phyloP scores from a whole-genome alignment of 2,329 filamentous ascomycete genomes.

The Lachnellula subtilissima region DNA sequence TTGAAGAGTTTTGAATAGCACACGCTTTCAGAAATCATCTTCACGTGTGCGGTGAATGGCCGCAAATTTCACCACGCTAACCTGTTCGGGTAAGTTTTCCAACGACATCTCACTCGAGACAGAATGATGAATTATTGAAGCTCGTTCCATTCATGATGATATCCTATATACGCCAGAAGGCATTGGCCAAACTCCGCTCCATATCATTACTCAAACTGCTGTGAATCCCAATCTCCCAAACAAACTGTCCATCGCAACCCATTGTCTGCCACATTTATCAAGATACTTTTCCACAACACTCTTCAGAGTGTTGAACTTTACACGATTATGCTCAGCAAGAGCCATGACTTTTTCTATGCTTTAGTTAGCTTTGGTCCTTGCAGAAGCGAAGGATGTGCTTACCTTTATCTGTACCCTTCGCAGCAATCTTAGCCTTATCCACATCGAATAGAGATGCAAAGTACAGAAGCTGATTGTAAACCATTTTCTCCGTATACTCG shows the following conservation, averaged over 20 bases:
- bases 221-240: conserved; percentile 64
- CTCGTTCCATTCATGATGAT: conserved; percentile 21
- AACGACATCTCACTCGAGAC: background rate
- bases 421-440: conserved; percentile 64
- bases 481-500: conserved; percentile 79
- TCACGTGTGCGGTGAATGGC: conserved; percentile 5
- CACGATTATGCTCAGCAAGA: conserved; percentile 77
- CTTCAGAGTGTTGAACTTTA: conserved; percentile 71
- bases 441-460: conserved; percentile 82
- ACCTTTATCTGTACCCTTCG: conserved; percentile 43
- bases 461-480: conserved; percentile 95
- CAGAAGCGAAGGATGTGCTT: conserved; percentile 6
- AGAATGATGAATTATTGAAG: background rate
- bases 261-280: conserved; percentile 84
- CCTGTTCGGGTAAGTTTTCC: background rate
- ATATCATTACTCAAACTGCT: conserved; percentile 13
- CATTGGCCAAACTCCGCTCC: conserved; percentile 4
- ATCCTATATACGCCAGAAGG: conserved; percentile 20
- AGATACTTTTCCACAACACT: conserved; percentile 76
- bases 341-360: conserved; percentile 48
- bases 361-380: conserved; percentile 20
- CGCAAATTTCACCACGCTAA: conserved; percentile 8
- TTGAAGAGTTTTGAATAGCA: background rate
- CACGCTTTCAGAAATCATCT: background rate
- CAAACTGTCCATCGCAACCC: conserved; percentile 88